Evolutionary conservation across 2,329 filamentous ascomycete genomes (phyloP).

Genomic region (Pseudopithomyces maydicus): DNA sequence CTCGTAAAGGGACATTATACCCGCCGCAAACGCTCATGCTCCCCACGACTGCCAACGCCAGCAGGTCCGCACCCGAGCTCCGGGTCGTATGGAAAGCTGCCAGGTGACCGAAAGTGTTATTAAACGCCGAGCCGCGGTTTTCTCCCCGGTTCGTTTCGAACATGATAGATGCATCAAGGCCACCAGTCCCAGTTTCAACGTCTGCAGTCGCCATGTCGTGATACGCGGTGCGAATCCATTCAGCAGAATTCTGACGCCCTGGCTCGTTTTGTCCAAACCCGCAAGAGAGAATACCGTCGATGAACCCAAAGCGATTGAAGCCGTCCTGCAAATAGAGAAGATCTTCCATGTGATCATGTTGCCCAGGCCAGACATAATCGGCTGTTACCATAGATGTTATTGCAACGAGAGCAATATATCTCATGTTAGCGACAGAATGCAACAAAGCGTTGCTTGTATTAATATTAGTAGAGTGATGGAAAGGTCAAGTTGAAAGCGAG

Average conservation of each 20-base stretch:
- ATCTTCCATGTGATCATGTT: conserved; percentile 10
- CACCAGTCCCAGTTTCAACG: conserved; percentile 32
- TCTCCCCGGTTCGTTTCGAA: conserved; percentile 36
- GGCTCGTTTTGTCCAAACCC: conserved; percentile 18
- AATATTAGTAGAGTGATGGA: background rate
- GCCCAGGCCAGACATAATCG: conserved; percentile 9
- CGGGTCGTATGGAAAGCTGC: conserved; percentile 26
- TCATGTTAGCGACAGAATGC: conserved; percentile 8
- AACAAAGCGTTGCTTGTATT: conserved; percentile 2
- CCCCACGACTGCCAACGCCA: conserved; percentile 37
- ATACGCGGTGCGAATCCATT: conserved; percentile 42
- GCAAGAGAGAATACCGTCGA: conserved; percentile 16
- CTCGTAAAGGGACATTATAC: conserved; percentile 34
- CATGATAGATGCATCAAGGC: conserved; percentile 42
- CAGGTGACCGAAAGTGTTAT: conserved; percentile 39
- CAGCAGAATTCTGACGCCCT: conserved; percentile 29
- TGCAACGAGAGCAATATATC: background rate
- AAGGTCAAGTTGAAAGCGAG: background rate
- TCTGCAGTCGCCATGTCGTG: conserved; percentile 42
- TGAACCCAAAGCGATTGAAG: conserved; percentile 2
- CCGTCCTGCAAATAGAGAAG: conserved; percentile 6
- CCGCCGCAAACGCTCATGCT: conserved; percentile 37
- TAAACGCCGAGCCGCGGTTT: conserved; percentile 39
- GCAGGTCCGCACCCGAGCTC: conserved; percentile 34
- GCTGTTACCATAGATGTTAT: background rate